Evolutionary conservation across 495 filamentous ascomycete species (phyloP), one percentile per base, ranked within the genome.

Genomic region (Penicillium mononematosum): DNA sequence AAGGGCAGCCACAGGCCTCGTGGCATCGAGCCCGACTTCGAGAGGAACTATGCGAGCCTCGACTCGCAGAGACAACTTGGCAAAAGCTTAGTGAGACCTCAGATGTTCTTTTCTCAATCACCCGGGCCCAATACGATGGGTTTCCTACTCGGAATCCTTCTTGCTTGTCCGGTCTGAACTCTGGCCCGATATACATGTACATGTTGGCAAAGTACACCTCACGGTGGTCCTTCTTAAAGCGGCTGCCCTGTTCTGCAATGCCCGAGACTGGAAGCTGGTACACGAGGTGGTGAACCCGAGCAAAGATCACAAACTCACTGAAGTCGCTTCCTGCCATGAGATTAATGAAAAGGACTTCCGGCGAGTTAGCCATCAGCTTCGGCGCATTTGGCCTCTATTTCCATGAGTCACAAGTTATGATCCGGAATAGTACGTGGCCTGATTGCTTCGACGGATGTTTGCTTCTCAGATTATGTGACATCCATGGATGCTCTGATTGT

Each of bases 201-300:
- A 82, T 81, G 80, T 17, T 81, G 8, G 75, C 65, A 49, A 82
- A 82, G 63, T 81, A 66, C 58, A 81, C 78, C 11, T 73, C 62
- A 25, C 74, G 80, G 47, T 83, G 79, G 73, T 64, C 57, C 22
- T 83, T 79, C 56, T 81, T 54, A 71, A 72, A 46, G 60, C 58
- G 11, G 64, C 68, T n/a, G 77, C 78, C 45, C 45, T 62, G 10
- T 66, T 79, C 22, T 78, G 76, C 63, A 58, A 68, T 2, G 62
- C 58, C 32, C 69, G 63, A 24, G 36, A 69, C 25, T 62, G 61
- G 48, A 58, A 62, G 34, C 31, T 24, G 9, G 72, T 82, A 29
- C 58, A 72, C 11, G 80, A 82, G 67, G 80, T 81, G 29, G 69
- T 82, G 17, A 82, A 81, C 65, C 77, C 79, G 6, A 63, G 52